A percentile compares a stretch with the other conserved stretches of the same genome.
Conservation (phyloP, 2,329 filamentous ascomycete genomes). For the Aspergillus melleus region DNA sequence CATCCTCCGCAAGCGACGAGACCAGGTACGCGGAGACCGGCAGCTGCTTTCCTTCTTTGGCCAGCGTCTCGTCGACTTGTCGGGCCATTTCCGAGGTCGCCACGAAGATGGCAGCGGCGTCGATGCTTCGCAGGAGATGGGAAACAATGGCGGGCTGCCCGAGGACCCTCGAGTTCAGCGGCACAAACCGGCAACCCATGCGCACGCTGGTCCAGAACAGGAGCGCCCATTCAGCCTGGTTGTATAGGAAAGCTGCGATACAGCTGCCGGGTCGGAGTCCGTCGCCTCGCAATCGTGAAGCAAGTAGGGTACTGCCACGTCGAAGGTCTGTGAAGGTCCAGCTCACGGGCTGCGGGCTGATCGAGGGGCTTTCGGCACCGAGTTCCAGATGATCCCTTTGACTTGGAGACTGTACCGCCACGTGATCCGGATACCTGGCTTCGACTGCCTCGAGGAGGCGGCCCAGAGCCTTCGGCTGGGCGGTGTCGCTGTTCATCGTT, state of each 20-base stretch:
- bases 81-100: not conserved
- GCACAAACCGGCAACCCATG: conserved; percentile 5
- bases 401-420: not conserved
- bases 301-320: not conserved
- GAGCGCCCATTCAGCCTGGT: conserved; percentile 11
- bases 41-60: not conserved
- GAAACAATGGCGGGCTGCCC: not conserved
- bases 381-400: not conserved
- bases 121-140: not conserved
- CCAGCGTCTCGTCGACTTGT: not conserved
- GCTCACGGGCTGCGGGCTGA: not conserved
- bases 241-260: conserved; percentile 2
- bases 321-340: not conserved
- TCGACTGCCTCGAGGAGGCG: not conserved
- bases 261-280: not conserved
- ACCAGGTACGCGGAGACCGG: not conserved
- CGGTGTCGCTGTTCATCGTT: not conserved
- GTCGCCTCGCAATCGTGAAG: not conserved
- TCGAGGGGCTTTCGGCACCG: not conserved
- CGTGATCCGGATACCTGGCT: not conserved
- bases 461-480: not conserved
- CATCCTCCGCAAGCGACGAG: not conserved
- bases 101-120: conserved; percentile 5
- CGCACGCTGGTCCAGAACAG: conserved; percentile 8
- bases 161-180: conserved; percentile 3